Conservation (phyloP, 768 basidiomycete species). For the Cystobasidium ongulense region DNA sequence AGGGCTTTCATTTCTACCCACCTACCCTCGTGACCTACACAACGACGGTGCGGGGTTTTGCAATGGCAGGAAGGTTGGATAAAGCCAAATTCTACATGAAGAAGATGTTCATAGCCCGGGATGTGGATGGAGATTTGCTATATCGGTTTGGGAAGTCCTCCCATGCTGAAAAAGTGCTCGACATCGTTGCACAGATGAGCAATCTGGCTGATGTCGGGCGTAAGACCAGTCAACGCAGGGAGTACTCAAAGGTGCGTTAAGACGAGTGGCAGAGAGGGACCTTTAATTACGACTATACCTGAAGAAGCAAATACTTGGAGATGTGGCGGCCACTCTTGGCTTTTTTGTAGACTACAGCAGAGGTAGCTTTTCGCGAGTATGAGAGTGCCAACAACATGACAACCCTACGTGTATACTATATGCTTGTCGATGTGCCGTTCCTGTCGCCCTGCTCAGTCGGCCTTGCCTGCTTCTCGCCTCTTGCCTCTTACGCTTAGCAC, state of each 20-base stretch:
- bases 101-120: constrained; percentile 1
- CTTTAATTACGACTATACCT: too few species aligned
- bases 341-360: too few species aligned
- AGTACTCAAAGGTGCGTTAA: not conserved
- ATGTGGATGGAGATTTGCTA: not conserved
- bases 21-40: constrained; percentile 26
- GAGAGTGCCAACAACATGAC: too few species aligned
- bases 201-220: not conserved
- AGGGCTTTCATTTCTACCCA: constrained; percentile 6
- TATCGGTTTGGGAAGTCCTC: not conserved
- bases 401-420: too few species aligned
- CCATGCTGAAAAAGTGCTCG: not conserved
- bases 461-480: too few species aligned
- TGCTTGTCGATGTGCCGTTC: too few species aligned
- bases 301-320: too few species aligned
- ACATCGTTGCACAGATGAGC: constrained; percentile 1
- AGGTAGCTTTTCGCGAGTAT: too few species aligned
- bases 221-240: not conserved
- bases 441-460: too few species aligned
- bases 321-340: too few species aligned
- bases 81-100: not conserved
- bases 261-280: too few species aligned
- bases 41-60: constrained; percentile 14
- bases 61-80: not conserved
- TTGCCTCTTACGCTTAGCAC: too few species aligned